These are phyloP conservation scores for Aspergillus calidoustus DNA, from an alignment of 2,329 filamentous ascomycete species.

Conservation along the genomic window DNA sequence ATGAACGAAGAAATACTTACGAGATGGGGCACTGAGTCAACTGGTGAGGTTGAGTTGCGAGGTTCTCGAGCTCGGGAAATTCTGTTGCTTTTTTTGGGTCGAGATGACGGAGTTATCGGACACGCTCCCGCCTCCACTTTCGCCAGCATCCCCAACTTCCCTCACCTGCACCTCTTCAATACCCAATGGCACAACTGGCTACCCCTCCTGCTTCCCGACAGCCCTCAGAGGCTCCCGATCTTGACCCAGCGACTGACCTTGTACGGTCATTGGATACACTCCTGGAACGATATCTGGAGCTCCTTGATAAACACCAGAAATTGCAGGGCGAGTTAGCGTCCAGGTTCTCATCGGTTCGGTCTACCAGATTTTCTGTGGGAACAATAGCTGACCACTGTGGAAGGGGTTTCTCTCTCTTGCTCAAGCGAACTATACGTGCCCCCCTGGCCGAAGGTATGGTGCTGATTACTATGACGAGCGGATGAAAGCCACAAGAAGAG, in stretches of 20 bases:
- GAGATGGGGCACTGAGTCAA: slow-evolving; percentile 6
- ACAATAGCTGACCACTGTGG: background rate
- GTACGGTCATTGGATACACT: slow-evolving; percentile 44
- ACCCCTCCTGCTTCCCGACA: slow-evolving; percentile 41
- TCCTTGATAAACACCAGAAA: slow-evolving; percentile 49
- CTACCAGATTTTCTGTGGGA: background rate
- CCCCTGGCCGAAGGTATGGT: slow-evolving; percentile 51
- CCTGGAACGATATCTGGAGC: slow-evolving; percentile 48
- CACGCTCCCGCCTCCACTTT: slow-evolving; percentile 30
- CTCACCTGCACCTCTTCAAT: background rate
- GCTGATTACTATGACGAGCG: slow-evolving; percentile 56
- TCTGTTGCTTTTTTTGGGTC: slow-evolving; percentile 38
- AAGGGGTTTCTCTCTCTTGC: slow-evolving; percentile 55
- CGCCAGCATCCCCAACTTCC: background rate
- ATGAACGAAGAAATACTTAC: slow-evolving; percentile 7
- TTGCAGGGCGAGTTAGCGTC: slow-evolving; percentile 44
- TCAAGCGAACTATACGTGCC: slow-evolving; percentile 53
- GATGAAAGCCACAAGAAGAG: slow-evolving; percentile 52
- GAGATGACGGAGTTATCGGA: slow-evolving; percentile 45
- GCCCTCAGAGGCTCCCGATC: slow-evolving; percentile 33
- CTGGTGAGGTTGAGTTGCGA: slow-evolving; percentile 13
- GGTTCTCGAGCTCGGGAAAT: slow-evolving; percentile 35
- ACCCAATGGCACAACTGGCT: slow-evolving; percentile 37
- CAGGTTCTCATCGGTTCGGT: slow-evolving; percentile 45
- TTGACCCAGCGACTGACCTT: slow-evolving; percentile 31